Conservation (phyloP, 2,329 filamentous ascomycete genomes). For the Colletotrichum euphorbiae region DNA sequence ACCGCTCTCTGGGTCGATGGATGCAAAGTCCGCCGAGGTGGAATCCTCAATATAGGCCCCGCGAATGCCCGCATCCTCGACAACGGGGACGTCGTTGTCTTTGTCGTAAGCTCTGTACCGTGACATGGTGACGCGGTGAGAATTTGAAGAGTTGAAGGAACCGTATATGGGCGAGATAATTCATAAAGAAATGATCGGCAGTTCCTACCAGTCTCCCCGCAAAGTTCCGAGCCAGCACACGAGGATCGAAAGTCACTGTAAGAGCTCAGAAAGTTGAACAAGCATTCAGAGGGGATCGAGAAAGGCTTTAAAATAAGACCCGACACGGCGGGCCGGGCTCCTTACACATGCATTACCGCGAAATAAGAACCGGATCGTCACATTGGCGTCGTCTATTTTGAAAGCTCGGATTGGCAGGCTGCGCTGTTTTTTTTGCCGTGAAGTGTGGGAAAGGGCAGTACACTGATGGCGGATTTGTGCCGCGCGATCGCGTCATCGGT, state of each 20-base stretch:
- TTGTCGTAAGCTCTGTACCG: slow-evolving; percentile 35
- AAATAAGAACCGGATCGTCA: slow-evolving; percentile 5
- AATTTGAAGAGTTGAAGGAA: neutral
- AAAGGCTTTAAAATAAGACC: slow-evolving; percentile 2
- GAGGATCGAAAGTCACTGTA: neutral
- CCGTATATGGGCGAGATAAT: slow-evolving; percentile 4
- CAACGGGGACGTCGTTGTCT: slow-evolving; percentile 28
- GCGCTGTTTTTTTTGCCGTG: slow-evolving; percentile 13
- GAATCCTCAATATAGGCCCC: slow-evolving; percentile 5
- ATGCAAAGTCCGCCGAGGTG: slow-evolving; percentile 54
- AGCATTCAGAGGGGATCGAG: neutral
- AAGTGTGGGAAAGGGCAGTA: slow-evolving; percentile 12
- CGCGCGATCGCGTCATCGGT: slow-evolving; percentile 36
- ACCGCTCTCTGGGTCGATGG: slow-evolving; percentile 70
- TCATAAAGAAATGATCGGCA: no score
- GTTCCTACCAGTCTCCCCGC: neutral
- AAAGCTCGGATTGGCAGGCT: neutral
- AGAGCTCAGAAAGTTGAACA: neutral
- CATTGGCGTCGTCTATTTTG: neutral
- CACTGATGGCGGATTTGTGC: slow-evolving; percentile 35
- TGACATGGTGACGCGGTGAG: slow-evolving; percentile 18
- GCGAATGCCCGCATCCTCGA: slow-evolving; percentile 12
- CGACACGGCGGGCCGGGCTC: neutral
- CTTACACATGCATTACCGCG: slow-evolving; percentile 29
- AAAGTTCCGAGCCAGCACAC: neutral